phyloP scores from a whole-genome alignment of 1,284 basidiomycete genomes.

The Trametes pubescens region DNA sequence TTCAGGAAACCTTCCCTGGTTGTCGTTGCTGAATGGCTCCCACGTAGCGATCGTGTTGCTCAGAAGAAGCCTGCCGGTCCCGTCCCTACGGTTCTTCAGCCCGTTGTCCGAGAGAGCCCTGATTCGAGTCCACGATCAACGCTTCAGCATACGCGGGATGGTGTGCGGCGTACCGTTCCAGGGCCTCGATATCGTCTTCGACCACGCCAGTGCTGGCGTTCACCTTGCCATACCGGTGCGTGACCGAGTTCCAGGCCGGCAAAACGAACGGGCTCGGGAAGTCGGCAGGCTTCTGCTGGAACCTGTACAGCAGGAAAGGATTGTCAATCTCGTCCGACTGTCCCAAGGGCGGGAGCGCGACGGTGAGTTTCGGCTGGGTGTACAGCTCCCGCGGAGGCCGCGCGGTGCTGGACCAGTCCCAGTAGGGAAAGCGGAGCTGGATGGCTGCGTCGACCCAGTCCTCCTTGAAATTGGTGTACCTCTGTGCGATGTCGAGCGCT shows the following conservation, averaged over 20 bases:
- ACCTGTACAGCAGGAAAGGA: neutral
- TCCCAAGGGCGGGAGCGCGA: neutral
- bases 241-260: neutral
- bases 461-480: constrained; percentile 7
- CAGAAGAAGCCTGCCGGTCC: neutral
- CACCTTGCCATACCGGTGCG: neutral
- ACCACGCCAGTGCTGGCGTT: neutral
- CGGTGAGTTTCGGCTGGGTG: neutral
- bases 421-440: constrained; percentile 18
- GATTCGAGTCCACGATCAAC: neutral
- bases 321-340: neutral
- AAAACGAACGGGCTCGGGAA: neutral
- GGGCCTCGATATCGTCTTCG: neutral
- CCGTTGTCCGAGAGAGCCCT: neutral
- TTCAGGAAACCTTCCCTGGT: neutral
- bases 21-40: neutral
- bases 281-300: neutral
- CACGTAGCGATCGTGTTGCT: neutral
- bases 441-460: constrained; percentile 7
- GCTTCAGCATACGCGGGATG: neutral
- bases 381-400: constrained; percentile 8
- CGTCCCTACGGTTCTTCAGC: neutral
- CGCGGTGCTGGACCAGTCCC: constrained; percentile 22
- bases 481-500: constrained; percentile 15
- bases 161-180: neutral